A percentile compares a stretch with the other conserved stretches of the same genome.
These are phyloP conservation scores for Gryganskiella cystojenkinii DNA, from an alignment of 192 early-diverging fungal genomes.

Conservation along the genomic window DNA sequence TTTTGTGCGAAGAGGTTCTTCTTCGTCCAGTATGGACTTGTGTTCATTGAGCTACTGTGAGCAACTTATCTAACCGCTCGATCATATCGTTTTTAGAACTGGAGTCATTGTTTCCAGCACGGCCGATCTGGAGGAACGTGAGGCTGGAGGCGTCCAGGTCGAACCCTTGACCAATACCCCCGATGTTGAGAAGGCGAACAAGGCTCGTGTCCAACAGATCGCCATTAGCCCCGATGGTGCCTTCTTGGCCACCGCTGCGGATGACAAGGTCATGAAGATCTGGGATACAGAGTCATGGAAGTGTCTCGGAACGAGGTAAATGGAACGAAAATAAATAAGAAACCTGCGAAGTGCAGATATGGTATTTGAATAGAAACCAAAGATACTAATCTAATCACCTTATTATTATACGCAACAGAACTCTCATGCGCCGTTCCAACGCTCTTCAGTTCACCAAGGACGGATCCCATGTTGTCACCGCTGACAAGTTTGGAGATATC, in stretches of 20 bases:
- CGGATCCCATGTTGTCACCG: slow-evolving; percentile 73
- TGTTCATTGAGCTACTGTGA: no score
- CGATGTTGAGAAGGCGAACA: slow-evolving; percentile 31
- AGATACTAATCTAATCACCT: background rate
- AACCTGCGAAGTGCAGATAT: background rate
- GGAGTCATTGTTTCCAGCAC: slow-evolving; percentile 27
- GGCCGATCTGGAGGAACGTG: slow-evolving; percentile 25
- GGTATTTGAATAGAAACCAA: background rate
- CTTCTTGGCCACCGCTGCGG: slow-evolving; percentile 70
- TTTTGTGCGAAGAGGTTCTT: no score
- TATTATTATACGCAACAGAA: slow-evolving; percentile 27
- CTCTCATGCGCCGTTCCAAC: slow-evolving; percentile 79
- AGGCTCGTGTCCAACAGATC: slow-evolving; percentile 57
- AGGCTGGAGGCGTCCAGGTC: slow-evolving; percentile 14
- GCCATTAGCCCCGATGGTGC: slow-evolving; percentile 67
- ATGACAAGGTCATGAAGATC: slow-evolving; percentile 75
- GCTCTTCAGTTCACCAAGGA: slow-evolving; percentile 74
- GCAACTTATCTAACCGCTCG: no score
- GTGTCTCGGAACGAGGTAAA: slow-evolving; percentile 54
- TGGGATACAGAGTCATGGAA: slow-evolving; percentile 74
- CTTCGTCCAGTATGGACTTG: no score
- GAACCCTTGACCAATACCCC: slow-evolving; percentile 44
- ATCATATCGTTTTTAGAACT: no score
- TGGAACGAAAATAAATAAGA: background rate
- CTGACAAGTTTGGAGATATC: slow-evolving; percentile 98